Conservation (phyloP, 768 basidiomycete species). For the Pisolithus marmoratus region DNA sequence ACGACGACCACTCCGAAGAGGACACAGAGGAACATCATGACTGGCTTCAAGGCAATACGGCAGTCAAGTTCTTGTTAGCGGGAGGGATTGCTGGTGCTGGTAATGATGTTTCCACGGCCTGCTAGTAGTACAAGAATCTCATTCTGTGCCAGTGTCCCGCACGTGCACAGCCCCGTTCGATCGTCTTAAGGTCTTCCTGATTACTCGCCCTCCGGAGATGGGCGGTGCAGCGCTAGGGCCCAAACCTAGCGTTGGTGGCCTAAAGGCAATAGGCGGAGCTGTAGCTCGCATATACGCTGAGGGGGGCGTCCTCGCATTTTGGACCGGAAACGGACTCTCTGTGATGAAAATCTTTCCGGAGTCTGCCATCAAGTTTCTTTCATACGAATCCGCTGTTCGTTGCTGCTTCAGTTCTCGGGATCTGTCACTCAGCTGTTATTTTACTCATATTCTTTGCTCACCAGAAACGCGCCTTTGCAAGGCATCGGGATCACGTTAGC, state of each 20-base stretch:
- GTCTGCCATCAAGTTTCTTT: conserved; percentile 96
- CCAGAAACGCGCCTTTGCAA: conserved; percentile 92
- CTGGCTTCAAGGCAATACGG: conserved; percentile 62
- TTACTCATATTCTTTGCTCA: conserved; percentile 8
- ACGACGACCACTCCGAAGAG: conserved; percentile 39
- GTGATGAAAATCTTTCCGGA: conserved; percentile 96
- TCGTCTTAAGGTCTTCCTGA: conserved; percentile 92
- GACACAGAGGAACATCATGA: conserved; percentile 57
- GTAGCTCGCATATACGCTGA: conserved; percentile 80
- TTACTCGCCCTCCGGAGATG: conserved; percentile 78
- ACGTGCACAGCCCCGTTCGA: conserved; percentile 98
- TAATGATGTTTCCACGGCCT: conserved; percentile 32
- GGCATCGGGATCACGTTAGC: conserved; percentile 86
- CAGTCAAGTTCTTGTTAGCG: conserved; percentile 86
- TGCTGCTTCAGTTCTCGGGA: conserved; percentile 6
- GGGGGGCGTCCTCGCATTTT: conserved; percentile 86
- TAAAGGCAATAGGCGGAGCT: conserved; percentile 65
- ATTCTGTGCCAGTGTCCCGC: conserved; percentile 66
- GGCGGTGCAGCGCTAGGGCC: conserved; percentile 45
- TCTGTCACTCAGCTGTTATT: conserved; percentile 4
- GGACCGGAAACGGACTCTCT: conserved; percentile 96
- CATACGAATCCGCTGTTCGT: conserved; percentile 89
- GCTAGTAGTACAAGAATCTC: conserved; percentile 4
- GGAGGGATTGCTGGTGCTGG: conserved; percentile 94
- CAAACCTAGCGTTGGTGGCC: conserved; percentile 43